phyloP scores from a whole-genome alignment of 768 basidiomycete species.

The Amanita pseudoporphyria region DNA sequence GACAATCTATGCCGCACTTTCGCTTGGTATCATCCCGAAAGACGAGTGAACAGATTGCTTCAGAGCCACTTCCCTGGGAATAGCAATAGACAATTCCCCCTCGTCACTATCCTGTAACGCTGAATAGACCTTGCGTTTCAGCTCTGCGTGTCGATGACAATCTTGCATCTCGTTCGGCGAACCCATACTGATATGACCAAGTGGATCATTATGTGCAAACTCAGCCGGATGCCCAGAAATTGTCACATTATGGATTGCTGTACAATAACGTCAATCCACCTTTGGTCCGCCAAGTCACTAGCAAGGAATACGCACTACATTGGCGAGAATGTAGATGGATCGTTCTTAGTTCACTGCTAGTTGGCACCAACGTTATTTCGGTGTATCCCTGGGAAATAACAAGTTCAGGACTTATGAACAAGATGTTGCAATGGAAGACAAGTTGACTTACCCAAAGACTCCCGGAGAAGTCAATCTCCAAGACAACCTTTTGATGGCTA shows the following conservation, averaged over 20 bases:
- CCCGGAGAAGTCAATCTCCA: constrained; percentile 91
- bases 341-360: constrained; percentile 66
- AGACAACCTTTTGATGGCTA: constrained; percentile 92
- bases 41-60: constrained; percentile 45
- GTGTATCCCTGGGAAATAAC: constrained; percentile 69
- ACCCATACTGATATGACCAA: constrained; percentile 54
- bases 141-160: constrained; percentile 83
- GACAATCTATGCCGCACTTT: constrained; percentile 33
- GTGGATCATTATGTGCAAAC: constrained; percentile 71
- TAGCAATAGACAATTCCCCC: constrained; percentile 86
- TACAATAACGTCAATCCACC: constrained; percentile 11
- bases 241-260: constrained; percentile 67
- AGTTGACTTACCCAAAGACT: constrained; percentile 57
- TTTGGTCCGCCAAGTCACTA: not conserved
- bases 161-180: constrained; percentile 49
- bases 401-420: constrained; percentile 2
- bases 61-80: constrained; percentile 64
- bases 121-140: constrained; percentile 87
- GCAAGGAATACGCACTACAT: constrained; percentile 49
- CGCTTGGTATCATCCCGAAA: constrained; percentile 37
- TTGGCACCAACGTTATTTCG: constrained; percentile 83
- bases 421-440: constrained; percentile 5
- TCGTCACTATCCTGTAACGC: constrained; percentile 89
- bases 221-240: constrained; percentile 66
- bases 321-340: constrained; percentile 86